These are phyloP conservation scores for Straminergon stramineum DNA, from an alignment of 225 moss, liverwort and hornwort genomes.

Conservation along the genomic window DNA sequence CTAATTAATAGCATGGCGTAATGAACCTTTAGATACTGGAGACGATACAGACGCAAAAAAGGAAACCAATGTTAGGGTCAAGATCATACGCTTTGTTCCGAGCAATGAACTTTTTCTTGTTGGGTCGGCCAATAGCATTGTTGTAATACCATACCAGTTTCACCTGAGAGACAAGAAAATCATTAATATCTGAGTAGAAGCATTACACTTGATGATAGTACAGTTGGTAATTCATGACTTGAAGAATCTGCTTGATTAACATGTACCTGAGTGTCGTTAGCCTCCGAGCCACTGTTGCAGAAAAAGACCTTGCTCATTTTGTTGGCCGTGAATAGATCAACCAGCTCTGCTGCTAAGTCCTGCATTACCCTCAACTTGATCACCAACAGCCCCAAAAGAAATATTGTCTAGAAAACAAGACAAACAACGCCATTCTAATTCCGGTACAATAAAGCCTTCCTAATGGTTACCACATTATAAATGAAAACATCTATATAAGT, in stretches of 20 bases:
- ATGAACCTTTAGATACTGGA: neutral
- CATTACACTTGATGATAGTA: neutral
- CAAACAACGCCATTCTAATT: neutral
- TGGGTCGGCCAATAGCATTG: constrained; percentile 78
- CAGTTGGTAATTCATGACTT: neutral
- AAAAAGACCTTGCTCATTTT: constrained; percentile 91
- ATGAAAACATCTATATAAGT: neutral
- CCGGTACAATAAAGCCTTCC: neutral
- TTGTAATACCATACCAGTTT: constrained; percentile 99
- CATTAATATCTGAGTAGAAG: neutral
- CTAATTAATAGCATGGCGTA: neutral
- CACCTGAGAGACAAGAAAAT: constrained; percentile 31
- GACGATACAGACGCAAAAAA: neutral
- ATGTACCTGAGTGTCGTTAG: constrained; percentile 85
- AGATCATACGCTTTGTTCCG: constrained; percentile 65
- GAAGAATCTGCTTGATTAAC: neutral
- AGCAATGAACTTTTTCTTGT: constrained; percentile 89
- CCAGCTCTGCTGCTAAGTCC: constrained; percentile 65
- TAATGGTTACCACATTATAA: neutral
- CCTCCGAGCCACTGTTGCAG: constrained; percentile 95
- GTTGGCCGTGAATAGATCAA: constrained; percentile 58
- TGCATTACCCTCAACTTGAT: constrained; percentile 7
- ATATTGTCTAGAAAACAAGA: neutral
- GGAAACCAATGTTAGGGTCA: neutral
- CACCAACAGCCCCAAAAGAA: neutral